Conservation (phyloP, 2,329 filamentous ascomycete species). For the Polychaeton citri region DNA sequence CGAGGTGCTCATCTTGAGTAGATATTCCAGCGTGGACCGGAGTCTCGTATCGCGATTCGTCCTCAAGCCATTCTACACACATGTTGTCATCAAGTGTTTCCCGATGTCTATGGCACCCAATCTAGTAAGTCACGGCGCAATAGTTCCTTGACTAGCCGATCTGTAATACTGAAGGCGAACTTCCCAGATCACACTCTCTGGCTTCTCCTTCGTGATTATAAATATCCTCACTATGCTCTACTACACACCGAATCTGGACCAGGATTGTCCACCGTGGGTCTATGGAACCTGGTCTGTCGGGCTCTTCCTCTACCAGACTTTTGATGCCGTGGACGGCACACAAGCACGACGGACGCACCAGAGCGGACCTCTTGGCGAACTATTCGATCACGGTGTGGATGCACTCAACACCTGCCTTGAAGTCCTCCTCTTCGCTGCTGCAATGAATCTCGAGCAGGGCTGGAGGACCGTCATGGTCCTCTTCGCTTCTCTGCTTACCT, state of each 20-base stretch:
- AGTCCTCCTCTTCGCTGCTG: conserved; percentile 78
- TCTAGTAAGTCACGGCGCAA: conserved; percentile 25
- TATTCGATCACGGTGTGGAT: conserved; percentile 96
- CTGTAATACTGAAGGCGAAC: no score
- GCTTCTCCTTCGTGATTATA: conserved; percentile 76
- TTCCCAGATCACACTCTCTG: conserved; percentile 68
- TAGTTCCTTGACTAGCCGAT: background rate
- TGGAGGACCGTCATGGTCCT: conserved; percentile 78
- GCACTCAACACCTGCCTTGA: conserved; percentile 93
- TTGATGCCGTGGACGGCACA: conserved; percentile 89
- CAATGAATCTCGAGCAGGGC: conserved; percentile 83
- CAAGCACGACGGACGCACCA: conserved; percentile 90
- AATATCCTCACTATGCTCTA: conserved; percentile 88
- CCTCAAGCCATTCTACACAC: conserved; percentile 93
- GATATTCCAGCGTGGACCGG: conserved; percentile 62
- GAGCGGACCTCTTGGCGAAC: conserved; percentile 83
- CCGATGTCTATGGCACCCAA: conserved; percentile 82
- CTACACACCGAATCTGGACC: conserved; percentile 89
- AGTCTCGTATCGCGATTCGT: conserved; percentile 85
- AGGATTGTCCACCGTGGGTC: conserved; percentile 89
- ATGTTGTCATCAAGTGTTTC: conserved; percentile 87
- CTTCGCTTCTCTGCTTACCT: conserved; percentile 81
- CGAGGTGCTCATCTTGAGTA: background rate
- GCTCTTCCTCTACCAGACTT: conserved; percentile 92
- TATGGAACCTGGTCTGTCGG: conserved; percentile 85